A percentile compares a stretch with the other conserved stretches of the same genome.
Conservation (phyloP, 192 early-diverging fungal species). For the Diversispora epigaea region DNA sequence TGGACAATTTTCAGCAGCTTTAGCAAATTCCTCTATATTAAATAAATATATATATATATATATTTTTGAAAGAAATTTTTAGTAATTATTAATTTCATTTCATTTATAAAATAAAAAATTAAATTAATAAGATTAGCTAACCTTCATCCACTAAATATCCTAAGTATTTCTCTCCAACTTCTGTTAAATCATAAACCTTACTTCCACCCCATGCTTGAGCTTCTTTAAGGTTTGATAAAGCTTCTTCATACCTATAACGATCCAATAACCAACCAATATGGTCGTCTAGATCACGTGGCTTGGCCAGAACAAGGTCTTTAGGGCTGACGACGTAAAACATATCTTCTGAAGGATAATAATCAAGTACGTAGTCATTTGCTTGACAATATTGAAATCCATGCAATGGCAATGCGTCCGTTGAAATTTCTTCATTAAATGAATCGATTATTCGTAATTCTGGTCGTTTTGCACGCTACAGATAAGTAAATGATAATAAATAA, state of each 20-base stretch:
- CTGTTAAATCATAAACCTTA: conserved; percentile 60
- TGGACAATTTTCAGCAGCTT: conserved; percentile 71
- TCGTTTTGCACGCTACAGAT: conserved; percentile 54
- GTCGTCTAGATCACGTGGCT: conserved; percentile 85
- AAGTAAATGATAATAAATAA: background rate
- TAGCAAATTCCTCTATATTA: conserved; percentile 52
- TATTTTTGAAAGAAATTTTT: background rate
- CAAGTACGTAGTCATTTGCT: conserved; percentile 93
- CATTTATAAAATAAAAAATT: background rate
- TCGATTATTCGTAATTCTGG: conserved; percentile 93
- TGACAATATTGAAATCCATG: conserved; percentile 84
- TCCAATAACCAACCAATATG: conserved; percentile 94
- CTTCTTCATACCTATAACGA: conserved; percentile 75
- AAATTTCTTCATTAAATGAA: conserved; percentile 77
- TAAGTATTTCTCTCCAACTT: conserved; percentile 83
- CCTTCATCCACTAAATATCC: conserved; percentile 69
- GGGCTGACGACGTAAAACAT: conserved; percentile 93
- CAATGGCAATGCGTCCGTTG: conserved; percentile 84
- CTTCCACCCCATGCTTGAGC: conserved; percentile 59
- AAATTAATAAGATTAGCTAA: conserved; percentile 6
- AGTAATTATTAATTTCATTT: too few relatives aligned
- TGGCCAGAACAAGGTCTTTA: conserved; percentile 89
- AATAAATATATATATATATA: conserved; percentile 1
- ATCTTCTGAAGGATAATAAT: conserved; percentile 61
- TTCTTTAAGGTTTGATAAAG: conserved; percentile 63